Evolutionary conservation across 495 filamentous ascomycete genomes (phyloP), one percentile per base, ranked within the genome.

Genomic region (Rhizodiscina lignyota): DNA sequence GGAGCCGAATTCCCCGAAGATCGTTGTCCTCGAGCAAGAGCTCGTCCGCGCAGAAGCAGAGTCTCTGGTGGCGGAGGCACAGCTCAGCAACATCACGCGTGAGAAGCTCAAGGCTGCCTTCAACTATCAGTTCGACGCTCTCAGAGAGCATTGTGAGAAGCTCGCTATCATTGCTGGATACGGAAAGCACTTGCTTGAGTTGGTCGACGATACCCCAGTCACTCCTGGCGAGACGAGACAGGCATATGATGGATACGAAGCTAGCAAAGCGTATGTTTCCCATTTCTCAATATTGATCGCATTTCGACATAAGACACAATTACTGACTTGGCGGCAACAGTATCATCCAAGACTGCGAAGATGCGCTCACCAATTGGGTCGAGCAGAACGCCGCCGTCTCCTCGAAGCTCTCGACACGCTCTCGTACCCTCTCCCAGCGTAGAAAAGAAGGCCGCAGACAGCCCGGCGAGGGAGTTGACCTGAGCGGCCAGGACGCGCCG

Each of bases 51-150:
- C 89, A 42, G 89, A 97, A 58, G 89, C 89, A 51, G 89, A 97
- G 59, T 96, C 91, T 13, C 73, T 97, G 15, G 89, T 97, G 27
- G 89, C 89, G 45, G 89, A 97, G 59, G 89, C 89, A 22, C 89
- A 97, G 56, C 69, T 97, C 32, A 94, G 85, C 50, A 97, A 97
- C 67, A 97, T 97, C 55, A 96, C 89, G 26, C 86, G 89, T 48
- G 87, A 96, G 62, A 97, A 97, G 73, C 72, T 97, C 52, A 97
- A 97, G 71, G 77, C 86, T 11, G 91, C 89, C 12, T 97, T 94
- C 63, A 79, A 81, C 42, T 97, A 97, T 63, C 89, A 97, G 51
- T 97, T 97, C 48, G 89, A 96, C 55, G 89, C 91, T 27, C 73
- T 97, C 42, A 79, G 83, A 38, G 89, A 97, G 62, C 89, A 97